phyloP scores from a whole-genome alignment of 352 stramenopile genomes.

The Halophytophthora polymorphica region DNA sequence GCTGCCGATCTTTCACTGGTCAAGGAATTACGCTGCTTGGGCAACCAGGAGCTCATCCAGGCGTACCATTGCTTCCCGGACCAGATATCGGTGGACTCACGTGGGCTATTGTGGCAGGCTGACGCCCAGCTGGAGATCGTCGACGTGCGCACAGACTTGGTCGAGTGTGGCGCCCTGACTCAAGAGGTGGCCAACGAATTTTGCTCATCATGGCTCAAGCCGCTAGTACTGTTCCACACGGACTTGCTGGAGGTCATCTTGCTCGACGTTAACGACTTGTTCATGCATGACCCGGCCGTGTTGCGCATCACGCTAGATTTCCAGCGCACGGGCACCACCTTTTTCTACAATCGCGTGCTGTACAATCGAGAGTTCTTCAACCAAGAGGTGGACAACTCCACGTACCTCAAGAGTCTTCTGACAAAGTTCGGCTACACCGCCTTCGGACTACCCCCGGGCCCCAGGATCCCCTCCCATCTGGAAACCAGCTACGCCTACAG shows the following conservation, averaged over 20 bases:
- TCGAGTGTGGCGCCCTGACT: slow-evolving; percentile 16
- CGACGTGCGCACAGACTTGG: slow-evolving; percentile 30
- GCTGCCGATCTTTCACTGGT: slow-evolving; percentile 34
- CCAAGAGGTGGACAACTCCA: slow-evolving; percentile 19
- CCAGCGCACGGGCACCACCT: slow-evolving; percentile 36
- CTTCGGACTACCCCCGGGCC: slow-evolving; percentile 19
- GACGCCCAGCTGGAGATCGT: slow-evolving; percentile 31
- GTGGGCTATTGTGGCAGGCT: slow-evolving; percentile 9
- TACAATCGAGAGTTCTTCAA: slow-evolving; percentile 25
- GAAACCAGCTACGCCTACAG: slow-evolving; percentile 36
- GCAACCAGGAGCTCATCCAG: slow-evolving; percentile 36
- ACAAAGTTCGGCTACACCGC: slow-evolving; percentile 42
- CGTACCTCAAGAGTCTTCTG: slow-evolving; percentile 41
- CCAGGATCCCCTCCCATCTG: slow-evolving; percentile 30
- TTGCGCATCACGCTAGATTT: slow-evolving; percentile 33
- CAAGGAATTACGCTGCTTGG: slow-evolving; percentile 21
- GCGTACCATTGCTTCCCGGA: slow-evolving; percentile 33
- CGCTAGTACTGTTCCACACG: slow-evolving; percentile 31
- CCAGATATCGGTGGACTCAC: slow-evolving; percentile 25
- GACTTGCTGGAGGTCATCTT: slow-evolving; percentile 30
- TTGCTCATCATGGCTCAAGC: slow-evolving; percentile 41
- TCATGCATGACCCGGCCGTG: slow-evolving; percentile 37
- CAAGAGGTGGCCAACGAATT: slow-evolving; percentile 18
- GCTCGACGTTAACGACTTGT: slow-evolving; percentile 49
- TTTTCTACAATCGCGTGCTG: slow-evolving; percentile 36